Conservation (phyloP, 108 stramenopile species). For the Cyclotella atomus region DNA sequence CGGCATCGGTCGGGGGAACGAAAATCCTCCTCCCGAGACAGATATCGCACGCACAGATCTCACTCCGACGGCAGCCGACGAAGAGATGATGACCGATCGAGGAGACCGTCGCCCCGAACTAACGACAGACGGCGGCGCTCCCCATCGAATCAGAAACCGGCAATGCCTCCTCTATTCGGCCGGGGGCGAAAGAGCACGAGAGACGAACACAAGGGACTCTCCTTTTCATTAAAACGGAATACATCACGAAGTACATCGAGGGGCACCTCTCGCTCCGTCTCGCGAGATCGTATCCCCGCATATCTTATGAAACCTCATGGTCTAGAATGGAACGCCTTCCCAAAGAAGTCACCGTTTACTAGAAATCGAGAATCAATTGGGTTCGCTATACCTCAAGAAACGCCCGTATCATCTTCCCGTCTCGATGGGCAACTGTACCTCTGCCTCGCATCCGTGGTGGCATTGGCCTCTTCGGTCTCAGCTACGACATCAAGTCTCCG, state of each 20-base stretch:
- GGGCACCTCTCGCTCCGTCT: neutral
- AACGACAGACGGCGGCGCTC: neutral
- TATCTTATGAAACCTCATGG: neutral
- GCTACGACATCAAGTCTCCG: neutral
- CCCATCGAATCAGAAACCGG: neutral
- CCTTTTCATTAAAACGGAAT: neutral
- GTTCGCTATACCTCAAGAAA: neutral
- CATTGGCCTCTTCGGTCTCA: neutral
- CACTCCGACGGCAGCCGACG: neutral
- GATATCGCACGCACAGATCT: no score
- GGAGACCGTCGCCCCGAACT: neutral
- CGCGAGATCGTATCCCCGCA: neutral
- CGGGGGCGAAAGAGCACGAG: neutral
- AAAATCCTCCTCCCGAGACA: neutral
- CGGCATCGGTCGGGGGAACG: neutral
- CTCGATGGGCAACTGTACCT: constrained; percentile 4
- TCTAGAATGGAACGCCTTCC: neutral
- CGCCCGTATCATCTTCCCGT: constrained; percentile 2
- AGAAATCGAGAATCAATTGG: neutral
- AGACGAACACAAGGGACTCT: neutral
- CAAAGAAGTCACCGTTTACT: neutral
- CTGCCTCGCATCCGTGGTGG: neutral
- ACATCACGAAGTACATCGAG: neutral
- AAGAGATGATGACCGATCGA: neutral
- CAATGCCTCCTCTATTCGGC: neutral